phyloP scores from a whole-genome alignment of 2,329 filamentous ascomycete species.

The Beauveria sp. region DNA sequence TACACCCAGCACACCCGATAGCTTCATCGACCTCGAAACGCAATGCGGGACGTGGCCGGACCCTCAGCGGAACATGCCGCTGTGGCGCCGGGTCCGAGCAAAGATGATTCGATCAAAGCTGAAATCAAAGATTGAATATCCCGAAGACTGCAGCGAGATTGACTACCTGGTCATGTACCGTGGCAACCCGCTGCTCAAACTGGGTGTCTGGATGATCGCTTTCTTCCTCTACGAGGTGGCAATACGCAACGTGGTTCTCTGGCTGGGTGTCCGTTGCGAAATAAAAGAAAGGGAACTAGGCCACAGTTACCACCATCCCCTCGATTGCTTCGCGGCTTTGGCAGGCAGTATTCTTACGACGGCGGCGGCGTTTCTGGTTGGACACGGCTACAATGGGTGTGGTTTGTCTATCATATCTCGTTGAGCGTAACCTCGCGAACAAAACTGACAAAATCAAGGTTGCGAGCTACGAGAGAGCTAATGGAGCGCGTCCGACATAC shows the following conservation, averaged over 20 bases:
- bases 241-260: background rate
- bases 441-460: conserved; percentile 10
- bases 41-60: no score
- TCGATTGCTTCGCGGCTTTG: background rate
- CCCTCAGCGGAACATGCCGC: background rate
- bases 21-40: no score
- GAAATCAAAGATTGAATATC: conserved; percentile 17
- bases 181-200: background rate
- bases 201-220: background rate
- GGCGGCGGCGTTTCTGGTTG: conserved; percentile 14
- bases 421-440: background rate
- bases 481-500: conserved; percentile 18
- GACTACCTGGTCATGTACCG: conserved; percentile 12
- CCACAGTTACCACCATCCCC: background rate
- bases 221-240: background rate
- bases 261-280: background rate
- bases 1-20: no score
- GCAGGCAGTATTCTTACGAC: conserved; percentile 11
- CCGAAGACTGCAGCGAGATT: conserved; percentile 13
- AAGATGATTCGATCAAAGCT: conserved; percentile 16
- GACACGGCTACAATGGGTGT: conserved; percentile 18
- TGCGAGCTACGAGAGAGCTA: conserved; percentile 16
- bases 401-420: background rate
- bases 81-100: background rate
- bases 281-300: background rate